A percentile compares a stretch with the other conserved stretches of the same genome.
Conservation (phyloP, 2,329 filamentous ascomycete genomes). For the Clarireedia homoeocarpa region DNA sequence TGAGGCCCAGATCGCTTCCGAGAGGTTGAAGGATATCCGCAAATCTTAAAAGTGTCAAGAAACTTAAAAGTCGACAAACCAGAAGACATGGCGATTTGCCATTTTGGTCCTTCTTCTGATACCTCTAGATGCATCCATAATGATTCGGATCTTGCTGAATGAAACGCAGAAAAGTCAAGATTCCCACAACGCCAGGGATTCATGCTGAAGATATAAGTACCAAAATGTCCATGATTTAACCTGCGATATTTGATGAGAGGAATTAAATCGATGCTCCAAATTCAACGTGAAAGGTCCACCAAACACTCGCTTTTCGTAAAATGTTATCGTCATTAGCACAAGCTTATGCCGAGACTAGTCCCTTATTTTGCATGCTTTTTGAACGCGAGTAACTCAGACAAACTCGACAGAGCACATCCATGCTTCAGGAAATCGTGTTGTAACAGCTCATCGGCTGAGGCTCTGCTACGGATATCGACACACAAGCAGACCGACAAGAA, state of each 20-base stretch:
- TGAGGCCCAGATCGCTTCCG: conserved; percentile 1
- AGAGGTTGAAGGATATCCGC: background rate
- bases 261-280: conserved; percentile 1
- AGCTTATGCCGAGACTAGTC: background rate
- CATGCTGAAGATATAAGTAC: conserved; percentile 16
- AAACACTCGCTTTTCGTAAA: conserved; percentile 7
- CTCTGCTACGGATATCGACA: conserved; percentile 90
- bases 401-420: conserved; percentile 73
- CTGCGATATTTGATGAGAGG: conserved; percentile 9
- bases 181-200: conserved; percentile 22
- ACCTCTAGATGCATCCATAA: conserved; percentile 5
- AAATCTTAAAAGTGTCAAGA: conserved; percentile 1
- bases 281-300: conserved; percentile 1
- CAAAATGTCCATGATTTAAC: conserved; percentile 18
- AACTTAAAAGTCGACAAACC: conserved; percentile 3
- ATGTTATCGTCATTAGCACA: conserved; percentile 6
- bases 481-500: conserved; percentile 95
- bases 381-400: conserved; percentile 83
- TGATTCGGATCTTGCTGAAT: background rate
- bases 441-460: conserved; percentile 82
- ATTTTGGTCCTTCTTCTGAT: background rate
- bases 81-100: background rate
- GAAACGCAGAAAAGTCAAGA: background rate
- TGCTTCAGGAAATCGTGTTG: conserved; percentile 90
- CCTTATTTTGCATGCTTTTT: conserved; percentile 62